Conservation (phyloP, 2,329 filamentous ascomycete species). For the Calonectria henricotiae region DNA sequence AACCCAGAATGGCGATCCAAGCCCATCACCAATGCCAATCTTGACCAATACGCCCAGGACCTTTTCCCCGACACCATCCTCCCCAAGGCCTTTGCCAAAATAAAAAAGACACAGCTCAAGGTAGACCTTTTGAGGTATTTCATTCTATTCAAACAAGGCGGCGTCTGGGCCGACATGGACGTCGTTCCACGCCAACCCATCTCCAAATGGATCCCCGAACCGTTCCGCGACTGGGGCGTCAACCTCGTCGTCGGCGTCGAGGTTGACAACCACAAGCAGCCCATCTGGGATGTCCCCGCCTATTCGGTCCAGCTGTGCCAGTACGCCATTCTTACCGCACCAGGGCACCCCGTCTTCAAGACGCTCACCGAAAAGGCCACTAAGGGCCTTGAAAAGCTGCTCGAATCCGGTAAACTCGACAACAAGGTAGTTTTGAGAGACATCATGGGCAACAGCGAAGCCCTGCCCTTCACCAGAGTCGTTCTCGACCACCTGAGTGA, state of each 20-base stretch:
- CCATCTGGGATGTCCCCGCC: conserved; percentile 69
- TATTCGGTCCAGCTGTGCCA: conserved; percentile 84
- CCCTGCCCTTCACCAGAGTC: conserved; percentile 54
- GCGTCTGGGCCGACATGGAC: conserved; percentile 81
- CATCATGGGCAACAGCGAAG: conserved; percentile 55
- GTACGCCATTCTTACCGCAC: conserved; percentile 83
- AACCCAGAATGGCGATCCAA: conserved; percentile 54
- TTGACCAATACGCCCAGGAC: conserved; percentile 68
- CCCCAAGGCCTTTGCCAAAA: conserved; percentile 65
- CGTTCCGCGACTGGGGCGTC: conserved; percentile 66
- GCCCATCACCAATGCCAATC: conserved; percentile 52
- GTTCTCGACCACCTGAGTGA: conserved; percentile 54
- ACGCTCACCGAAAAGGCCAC: conserved; percentile 79
- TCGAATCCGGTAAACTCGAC: conserved; percentile 40
- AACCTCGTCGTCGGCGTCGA: conserved; percentile 82
- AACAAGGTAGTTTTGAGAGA: conserved; percentile 50
- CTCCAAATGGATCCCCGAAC: conserved; percentile 75
- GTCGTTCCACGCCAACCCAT: conserved; percentile 77
- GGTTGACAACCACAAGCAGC: conserved; percentile 68
- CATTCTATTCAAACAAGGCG: conserved; percentile 77
- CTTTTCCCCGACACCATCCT: conserved; percentile 74
- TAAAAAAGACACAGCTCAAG: conserved; percentile 69
- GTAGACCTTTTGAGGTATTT: conserved; percentile 75
- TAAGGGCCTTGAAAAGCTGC: conserved; percentile 50
- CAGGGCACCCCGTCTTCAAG: conserved; percentile 78